These are phyloP conservation scores for Stromatinia cepivora DNA, from an alignment of 2,329 filamentous ascomycete genomes.

Conservation along the genomic window DNA sequence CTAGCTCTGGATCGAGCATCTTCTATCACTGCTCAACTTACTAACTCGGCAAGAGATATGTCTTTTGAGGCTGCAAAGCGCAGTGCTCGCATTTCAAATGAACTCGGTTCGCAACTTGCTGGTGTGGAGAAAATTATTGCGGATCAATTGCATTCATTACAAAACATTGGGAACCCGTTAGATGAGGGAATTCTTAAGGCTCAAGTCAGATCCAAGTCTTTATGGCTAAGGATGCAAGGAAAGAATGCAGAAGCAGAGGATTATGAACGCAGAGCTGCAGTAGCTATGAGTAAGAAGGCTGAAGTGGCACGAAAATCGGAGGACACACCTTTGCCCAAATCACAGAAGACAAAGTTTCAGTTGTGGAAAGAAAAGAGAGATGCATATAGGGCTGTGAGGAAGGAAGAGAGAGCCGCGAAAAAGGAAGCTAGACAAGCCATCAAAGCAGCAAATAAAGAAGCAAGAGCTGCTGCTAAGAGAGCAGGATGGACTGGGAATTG, in stretches of 20 bases:
- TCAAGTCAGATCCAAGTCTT: slow-evolving; percentile 56
- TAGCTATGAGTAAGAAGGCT: slow-evolving; percentile 27
- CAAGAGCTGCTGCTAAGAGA: slow-evolving; percentile 6
- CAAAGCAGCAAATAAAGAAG: slow-evolving; percentile 5
- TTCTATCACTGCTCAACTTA: slow-evolving; percentile 28
- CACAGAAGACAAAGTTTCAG: neutral
- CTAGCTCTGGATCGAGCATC: slow-evolving; percentile 32
- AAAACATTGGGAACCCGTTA: slow-evolving; percentile 46
- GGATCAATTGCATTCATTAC: slow-evolving; percentile 41
- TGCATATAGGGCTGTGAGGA: neutral
- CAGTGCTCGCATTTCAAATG: slow-evolving; percentile 37
- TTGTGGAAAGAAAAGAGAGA: neutral
- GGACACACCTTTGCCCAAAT: neutral
- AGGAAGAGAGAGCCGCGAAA: slow-evolving; percentile 20
- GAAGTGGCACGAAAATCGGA: slow-evolving; percentile 5
- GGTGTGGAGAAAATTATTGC: slow-evolving; percentile 42
- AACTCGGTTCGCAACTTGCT: slow-evolving; percentile 33
- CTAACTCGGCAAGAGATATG: slow-evolving; percentile 32
- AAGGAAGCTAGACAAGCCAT: slow-evolving; percentile 11
- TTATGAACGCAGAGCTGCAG: slow-evolving; percentile 51
- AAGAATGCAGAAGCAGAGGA: slow-evolving; percentile 49
- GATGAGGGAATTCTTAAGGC: slow-evolving; percentile 52
- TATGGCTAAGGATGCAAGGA: slow-evolving; percentile 57
- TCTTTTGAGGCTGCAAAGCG: slow-evolving; percentile 37
- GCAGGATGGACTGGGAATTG: neutral